A percentile compares a stretch with the other conserved stretches of the same genome.
Evolutionary conservation across 257 asterid genomes (phyloP).

Genomic region (Solanum medicagineum): DNA sequence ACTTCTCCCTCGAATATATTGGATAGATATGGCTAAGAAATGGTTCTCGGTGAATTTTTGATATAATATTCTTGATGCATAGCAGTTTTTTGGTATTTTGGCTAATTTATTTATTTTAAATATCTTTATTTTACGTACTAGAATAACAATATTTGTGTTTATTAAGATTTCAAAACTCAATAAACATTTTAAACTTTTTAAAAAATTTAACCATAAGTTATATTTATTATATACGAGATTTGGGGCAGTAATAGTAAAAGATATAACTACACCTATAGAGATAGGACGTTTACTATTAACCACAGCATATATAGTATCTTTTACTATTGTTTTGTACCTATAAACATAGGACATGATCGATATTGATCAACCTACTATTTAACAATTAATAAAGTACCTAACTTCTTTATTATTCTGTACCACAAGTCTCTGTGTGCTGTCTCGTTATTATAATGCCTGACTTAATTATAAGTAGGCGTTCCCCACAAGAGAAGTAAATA

Average conservation of each 20-base stretch:
- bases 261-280: too few relatives aligned
- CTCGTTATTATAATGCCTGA: neutral
- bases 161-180: neutral
- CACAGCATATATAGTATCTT: neutral
- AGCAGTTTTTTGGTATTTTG: neutral
- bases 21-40: neutral
- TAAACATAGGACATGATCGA: neutral
- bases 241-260: neutral
- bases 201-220: neutral
- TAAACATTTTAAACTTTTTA: neutral
- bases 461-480: neutral
- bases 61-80: too few relatives aligned
- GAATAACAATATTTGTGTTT: neutral
- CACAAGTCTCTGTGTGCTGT: neutral
- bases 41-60: neutral
- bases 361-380: neutral
- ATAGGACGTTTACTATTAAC: too few relatives aligned
- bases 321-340: neutral
- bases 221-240: neutral
- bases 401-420: neutral
- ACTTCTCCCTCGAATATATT: neutral
- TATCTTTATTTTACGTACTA: neutral
- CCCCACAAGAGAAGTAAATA: neutral
- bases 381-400: neutral
- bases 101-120: neutral